These are phyloP conservation scores for Ploettnerulaceae sp. DNA, from an alignment of 2,329 filamentous ascomycete species.

Conservation along the genomic window DNA sequence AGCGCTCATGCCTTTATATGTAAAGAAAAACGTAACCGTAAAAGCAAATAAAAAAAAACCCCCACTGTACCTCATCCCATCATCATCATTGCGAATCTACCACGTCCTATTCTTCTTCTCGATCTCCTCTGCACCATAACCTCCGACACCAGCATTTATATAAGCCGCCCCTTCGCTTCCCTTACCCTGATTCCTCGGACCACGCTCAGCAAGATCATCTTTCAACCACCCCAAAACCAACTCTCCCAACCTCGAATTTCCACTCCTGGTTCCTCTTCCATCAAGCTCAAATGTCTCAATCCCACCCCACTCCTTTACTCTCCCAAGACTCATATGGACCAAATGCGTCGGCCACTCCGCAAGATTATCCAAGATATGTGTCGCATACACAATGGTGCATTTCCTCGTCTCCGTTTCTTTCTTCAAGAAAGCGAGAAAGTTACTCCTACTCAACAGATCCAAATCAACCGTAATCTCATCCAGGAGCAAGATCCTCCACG, in stretches of 20 bases:
- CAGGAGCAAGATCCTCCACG: slow-evolving; percentile 85
- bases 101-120: not conserved
- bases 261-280: slow-evolving; percentile 38
- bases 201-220: slow-evolving; percentile 72
- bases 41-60: slow-evolving; percentile 8
- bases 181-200: slow-evolving; percentile 55
- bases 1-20: slow-evolving; percentile 13
- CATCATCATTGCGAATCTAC: not conserved
- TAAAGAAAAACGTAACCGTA: not conserved
- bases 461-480: slow-evolving; percentile 98
- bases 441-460: slow-evolving; percentile 76
- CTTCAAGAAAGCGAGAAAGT: slow-evolving; percentile 84
- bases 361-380: slow-evolving; percentile 93
- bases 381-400: slow-evolving; percentile 95
- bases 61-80: slow-evolving; percentile 7
- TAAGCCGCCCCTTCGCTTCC: slow-evolving; percentile 45
- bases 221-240: slow-evolving; percentile 84
- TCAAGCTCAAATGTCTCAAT: slow-evolving; percentile 60
- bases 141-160: slow-evolving; percentile 52
- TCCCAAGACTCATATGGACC: slow-evolving; percentile 90
- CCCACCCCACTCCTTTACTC: slow-evolving; percentile 78
- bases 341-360: slow-evolving; percentile 93
- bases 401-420: slow-evolving; percentile 74
- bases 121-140: slow-evolving; percentile 50
- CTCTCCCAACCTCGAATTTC: slow-evolving; percentile 82